phyloP scores from a whole-genome alignment of 1,139 yeast species.

The Eremothecium sinecaudum region DNA sequence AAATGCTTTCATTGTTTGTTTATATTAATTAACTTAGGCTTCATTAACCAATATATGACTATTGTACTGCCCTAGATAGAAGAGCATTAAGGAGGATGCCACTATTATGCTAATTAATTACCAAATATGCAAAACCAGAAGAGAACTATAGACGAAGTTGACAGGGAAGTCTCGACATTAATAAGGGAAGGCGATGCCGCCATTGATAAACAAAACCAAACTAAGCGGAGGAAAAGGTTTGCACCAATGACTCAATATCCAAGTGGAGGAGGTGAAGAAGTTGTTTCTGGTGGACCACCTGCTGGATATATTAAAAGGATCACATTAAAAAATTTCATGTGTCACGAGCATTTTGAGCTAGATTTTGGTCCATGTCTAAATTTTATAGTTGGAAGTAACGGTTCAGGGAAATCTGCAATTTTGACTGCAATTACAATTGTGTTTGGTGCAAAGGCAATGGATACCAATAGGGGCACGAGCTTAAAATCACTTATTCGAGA shows the following conservation, averaged over 20 bases:
- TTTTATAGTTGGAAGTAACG: slow-evolving; percentile 88
- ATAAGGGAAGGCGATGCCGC: background rate
- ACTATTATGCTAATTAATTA: too few relatives aligned
- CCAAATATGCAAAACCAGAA: slow-evolving; percentile 4
- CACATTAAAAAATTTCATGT: slow-evolving; percentile 64
- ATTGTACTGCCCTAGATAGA: too few relatives aligned
- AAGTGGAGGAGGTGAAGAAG: slow-evolving; percentile 6
- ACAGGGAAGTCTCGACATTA: slow-evolving; percentile 1
- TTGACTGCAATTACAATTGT: slow-evolving; percentile 87
- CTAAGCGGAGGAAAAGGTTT: slow-evolving; percentile 3
- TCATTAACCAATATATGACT: too few relatives aligned
- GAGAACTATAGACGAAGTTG: slow-evolving; percentile 2
- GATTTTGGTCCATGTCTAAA: slow-evolving; percentile 77
- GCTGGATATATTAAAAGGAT: slow-evolving; percentile 44
- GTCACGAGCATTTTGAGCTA: slow-evolving; percentile 70
- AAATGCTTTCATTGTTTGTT: too few relatives aligned
- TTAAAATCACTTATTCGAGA: slow-evolving; percentile 66
- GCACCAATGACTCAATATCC: slow-evolving; percentile 26
- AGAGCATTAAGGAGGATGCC: too few relatives aligned
- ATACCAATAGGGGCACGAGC: slow-evolving; percentile 74
- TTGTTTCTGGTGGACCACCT: slow-evolving; percentile 12
- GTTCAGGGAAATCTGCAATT: slow-evolving; percentile 91
- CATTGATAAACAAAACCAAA: background rate
- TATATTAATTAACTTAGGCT: too few relatives aligned
- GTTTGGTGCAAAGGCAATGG: slow-evolving; percentile 89